Evolutionary conservation across 2,329 filamentous ascomycete genomes (phyloP), one percentile per base, ranked within the genome.

Genomic region (Venturia nashicola): DNA sequence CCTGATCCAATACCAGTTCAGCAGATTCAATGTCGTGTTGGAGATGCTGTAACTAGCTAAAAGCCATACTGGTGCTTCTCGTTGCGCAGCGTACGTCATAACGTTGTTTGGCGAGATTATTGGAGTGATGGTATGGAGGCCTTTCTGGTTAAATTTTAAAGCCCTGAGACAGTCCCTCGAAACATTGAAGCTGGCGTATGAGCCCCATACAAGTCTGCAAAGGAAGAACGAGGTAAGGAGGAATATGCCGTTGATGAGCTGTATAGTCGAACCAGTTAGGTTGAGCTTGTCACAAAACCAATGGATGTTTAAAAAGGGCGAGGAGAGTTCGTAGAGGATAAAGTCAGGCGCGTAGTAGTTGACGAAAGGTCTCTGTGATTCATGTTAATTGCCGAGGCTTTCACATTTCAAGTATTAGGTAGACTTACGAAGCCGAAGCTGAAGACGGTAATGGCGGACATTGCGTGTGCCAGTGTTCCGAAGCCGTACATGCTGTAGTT

Each of bases 271-370:
- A 42, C 90, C 90, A 0, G 90, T 94, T 80, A 91, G 86, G 70
- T 85, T 82, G 65, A 93, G 78, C 78, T 95, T 95, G 76, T 95
- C 90, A 76, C 89, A 90, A 78, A 94, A 94, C 90, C 90, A 95
- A 78, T 95, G 90, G 72, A 94, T 83, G 73, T 95, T 95, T 65
- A 94, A 81, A 75, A 94, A 92, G 12, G 90, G 89, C 5, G 87
- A 89, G 34, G 89, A 92, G 44, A 95, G 83, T 75, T 95, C 90
- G 83, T 91, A 95, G 65, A 94, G 86, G 70, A 95, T 90, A 75
- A 95, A 95, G 65, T 85, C 84, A 64, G 83, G 82, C 64, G 83
- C 88, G 75, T 94, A 95, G 78, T 86, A 92, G 78, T 93, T 92
- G 68, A 92, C 81, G 71, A 93, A 92, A 1, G 90, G 90, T 66